Evolutionary conservation across 495 filamentous ascomycete species (phyloP), one percentile per base, ranked within the genome.

Genomic region (Penicillium silybi): DNA sequence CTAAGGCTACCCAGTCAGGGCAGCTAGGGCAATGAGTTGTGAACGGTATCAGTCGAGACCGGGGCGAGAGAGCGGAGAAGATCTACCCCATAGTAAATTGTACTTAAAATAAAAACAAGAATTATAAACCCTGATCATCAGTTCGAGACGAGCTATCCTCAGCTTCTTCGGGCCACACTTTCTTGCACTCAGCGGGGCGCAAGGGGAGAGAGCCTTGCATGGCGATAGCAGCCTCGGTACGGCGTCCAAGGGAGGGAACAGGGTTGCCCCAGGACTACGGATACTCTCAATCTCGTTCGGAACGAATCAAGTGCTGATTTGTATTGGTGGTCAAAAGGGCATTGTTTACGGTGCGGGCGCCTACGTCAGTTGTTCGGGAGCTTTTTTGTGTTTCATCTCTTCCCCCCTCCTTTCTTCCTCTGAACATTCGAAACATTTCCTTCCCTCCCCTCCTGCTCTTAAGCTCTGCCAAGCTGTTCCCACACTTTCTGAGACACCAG

Each of bases 301-400:
- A 32, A 3, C 8, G 29, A 32, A 15, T 32, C 29, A 32, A 32
- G 11, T 13, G 29, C 29, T 13, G 29, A 4, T 29, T 32, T 10
- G 26, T 29, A 29, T 29, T 29, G n/a, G 6, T 23, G 29, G 29
- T 32, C 18, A 1, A 19, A 7, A 18, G 34, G 26, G 18, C 27
- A 50, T 58, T 62, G 46, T 59, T 62, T 44, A 50, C 40, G 48
- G 49, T 44, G 29, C 43, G 55, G 54, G 57, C 61, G 60, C 50
- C 57, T 59, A 66, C 54, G 53, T 61, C 57, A 65, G 56, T 57
- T 50, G 48, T 50, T 49, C 49, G 52, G 54, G 19, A 56, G 52
- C 54, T 62, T 50, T 45, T 46, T 39, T 35, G 37, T 46, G 60
- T 64, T 61, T 66, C 63, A 61, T 51, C 51, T 46, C 46, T 54